Percentiles rank a stretch among this genome's conserved stretches.
phyloP scores from a whole-genome alignment of 495 filamentous ascomycete species.

The Penicillium crystallinum region DNA sequence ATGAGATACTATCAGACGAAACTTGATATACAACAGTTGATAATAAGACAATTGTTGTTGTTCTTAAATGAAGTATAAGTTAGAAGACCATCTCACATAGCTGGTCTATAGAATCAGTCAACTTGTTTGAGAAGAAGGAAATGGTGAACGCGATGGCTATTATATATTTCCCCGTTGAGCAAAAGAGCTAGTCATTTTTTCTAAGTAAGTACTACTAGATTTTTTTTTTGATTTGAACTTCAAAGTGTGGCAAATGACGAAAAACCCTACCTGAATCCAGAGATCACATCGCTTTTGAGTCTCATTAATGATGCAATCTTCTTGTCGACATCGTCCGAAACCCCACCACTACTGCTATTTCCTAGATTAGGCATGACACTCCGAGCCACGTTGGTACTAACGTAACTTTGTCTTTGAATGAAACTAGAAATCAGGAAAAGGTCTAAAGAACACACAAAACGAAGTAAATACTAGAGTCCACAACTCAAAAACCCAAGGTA shows the following conservation, averaged over 20 bases:
- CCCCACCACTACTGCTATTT: background rate
- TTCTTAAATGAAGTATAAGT: no score
- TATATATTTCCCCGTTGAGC: no score
- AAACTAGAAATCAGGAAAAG: background rate
- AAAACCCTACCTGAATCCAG: constrained; percentile 11
- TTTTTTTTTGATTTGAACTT: background rate
- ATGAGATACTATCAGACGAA: no score
- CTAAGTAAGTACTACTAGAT: background rate
- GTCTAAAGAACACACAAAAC: background rate
- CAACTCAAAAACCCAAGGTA: background rate
- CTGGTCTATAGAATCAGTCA: no score
- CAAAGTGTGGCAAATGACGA: constrained; percentile 10
- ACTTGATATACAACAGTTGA: no score
- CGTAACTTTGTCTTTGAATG: background rate
- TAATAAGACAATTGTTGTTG: no score
- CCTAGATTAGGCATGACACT: background rate
- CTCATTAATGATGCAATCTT: constrained; percentile 9
- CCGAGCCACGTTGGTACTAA: background rate
- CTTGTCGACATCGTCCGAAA: constrained; percentile 23
- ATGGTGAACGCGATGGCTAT: no score
- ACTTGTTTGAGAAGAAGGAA: no score
- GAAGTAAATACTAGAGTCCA: background rate
- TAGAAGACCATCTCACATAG: no score
- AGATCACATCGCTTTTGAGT: constrained; percentile 5
- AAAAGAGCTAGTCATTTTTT: background rate